These are phyloP conservation scores for Penicillium malachiteum DNA, from an alignment of 495 filamentous ascomycete species.

Conservation along the genomic window DNA sequence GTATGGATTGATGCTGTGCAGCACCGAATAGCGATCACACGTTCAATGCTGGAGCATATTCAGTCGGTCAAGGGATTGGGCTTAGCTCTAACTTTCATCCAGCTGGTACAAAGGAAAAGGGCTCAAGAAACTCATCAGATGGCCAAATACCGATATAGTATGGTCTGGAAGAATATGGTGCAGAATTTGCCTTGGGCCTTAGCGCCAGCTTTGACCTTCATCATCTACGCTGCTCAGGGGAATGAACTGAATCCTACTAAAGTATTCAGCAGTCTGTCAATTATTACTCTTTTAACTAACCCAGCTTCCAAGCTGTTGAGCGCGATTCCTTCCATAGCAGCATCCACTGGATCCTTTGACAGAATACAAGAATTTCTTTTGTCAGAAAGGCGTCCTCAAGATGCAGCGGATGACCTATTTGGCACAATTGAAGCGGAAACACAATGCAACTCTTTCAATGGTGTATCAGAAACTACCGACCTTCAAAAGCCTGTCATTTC, in stretches of 20 bases:
- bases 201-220: background rate
- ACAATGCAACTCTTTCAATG: background rate
- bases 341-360: background rate
- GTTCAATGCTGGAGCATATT: background rate
- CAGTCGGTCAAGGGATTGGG: background rate
- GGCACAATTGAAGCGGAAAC: background rate
- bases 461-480: background rate
- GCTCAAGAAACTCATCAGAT: background rate
- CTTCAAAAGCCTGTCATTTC: background rate
- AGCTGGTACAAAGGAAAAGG: background rate
- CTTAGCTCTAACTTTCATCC: background rate
- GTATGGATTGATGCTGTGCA: background rate
- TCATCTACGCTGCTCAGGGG: background rate
- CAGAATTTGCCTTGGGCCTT: slow-evolving; percentile 1
- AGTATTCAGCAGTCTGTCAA: background rate
- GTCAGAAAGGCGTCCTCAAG: background rate
- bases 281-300: slow-evolving; percentile 1
- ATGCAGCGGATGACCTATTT: background rate
- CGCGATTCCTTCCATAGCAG: background rate
- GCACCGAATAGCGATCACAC: background rate
- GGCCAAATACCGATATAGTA: background rate
- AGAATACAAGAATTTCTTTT: slow-evolving; percentile 1
- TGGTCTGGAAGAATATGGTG: slow-evolving; percentile 2
- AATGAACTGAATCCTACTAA: background rate
- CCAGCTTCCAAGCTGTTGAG: background rate